Conservation (phyloP, 306 rosid genomes). For the Vigna hirtella region DNA sequence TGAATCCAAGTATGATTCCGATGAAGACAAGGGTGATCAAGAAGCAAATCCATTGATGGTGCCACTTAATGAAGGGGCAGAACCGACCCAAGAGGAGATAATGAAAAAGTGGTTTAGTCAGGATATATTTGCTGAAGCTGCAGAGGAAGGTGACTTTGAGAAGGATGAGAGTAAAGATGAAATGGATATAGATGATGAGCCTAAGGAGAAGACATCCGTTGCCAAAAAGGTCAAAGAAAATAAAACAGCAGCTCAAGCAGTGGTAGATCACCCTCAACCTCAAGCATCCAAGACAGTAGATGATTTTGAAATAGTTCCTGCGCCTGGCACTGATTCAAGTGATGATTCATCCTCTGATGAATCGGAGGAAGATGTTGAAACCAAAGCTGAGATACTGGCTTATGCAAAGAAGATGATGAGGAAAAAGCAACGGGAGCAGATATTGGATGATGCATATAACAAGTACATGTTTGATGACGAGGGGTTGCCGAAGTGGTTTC, state of each 20-base stretch:
- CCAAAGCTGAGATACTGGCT: conserved; percentile 85
- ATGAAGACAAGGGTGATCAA: conserved; percentile 59
- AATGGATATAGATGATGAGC: conserved; percentile 66
- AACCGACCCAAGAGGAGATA: conserved; percentile 76
- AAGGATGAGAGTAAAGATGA: conserved; percentile 64
- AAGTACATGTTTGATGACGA: conserved; percentile 82
- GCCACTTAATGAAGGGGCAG: conserved; percentile 72
- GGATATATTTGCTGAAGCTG: conserved; percentile 87
- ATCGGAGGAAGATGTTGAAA: conserved; percentile 54
- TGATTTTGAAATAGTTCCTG: conserved; percentile 86
- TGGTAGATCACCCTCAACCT: conserved; percentile 32
- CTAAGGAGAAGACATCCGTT: conserved; percentile 43
- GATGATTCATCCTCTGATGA: conserved; percentile 79
- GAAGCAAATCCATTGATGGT: conserved; percentile 91
- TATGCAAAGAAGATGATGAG: conserved; percentile 82
- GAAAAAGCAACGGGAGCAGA: conserved; percentile 74
- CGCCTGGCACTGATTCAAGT: conserved; percentile 83
- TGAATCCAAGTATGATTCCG: conserved; percentile 77
- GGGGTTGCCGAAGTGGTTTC: conserved; percentile 89
- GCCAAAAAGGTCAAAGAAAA: conserved; percentile 54
- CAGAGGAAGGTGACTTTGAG: conserved; percentile 70
- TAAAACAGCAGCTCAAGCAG: conserved; percentile 26
- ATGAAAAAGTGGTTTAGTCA: conserved; percentile 87
- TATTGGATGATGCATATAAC: conserved; percentile 83
- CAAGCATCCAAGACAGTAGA: conserved; percentile 54